Evolutionary conservation across 306 rosid genomes (phyloP).

Genomic region (Urtica urens): DNA sequence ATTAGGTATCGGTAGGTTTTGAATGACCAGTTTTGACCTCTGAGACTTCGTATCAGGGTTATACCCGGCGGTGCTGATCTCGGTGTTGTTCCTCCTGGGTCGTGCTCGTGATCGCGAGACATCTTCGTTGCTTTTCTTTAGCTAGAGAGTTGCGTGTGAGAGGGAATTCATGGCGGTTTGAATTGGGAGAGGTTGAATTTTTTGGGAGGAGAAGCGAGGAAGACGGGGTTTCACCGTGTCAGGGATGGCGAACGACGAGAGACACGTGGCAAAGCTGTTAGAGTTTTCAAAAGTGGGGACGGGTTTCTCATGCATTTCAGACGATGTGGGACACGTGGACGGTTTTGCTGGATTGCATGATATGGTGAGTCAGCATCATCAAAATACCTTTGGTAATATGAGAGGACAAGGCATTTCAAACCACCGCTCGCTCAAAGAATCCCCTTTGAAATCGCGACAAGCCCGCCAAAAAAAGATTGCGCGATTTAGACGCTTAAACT

Average conservation of each 20-base stretch:
- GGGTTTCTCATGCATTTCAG: neutral
- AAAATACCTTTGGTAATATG: too few relatives aligned
- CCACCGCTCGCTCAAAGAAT: too few relatives aligned
- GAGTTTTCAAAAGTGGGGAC: neutral
- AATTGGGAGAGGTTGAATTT: neutral
- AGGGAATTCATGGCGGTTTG: neutral
- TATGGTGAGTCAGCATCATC: neutral
- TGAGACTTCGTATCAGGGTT: conserved; percentile 26
- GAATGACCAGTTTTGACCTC: conserved; percentile 42
- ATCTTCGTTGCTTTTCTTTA: neutral
- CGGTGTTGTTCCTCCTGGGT: conserved; percentile 12
- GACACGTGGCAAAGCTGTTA: neutral
- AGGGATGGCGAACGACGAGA: neutral
- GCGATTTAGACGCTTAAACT: too few relatives aligned
- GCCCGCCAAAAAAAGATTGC: too few relatives aligned
- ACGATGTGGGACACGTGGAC: neutral
- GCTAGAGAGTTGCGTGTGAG: neutral
- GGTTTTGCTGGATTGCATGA: neutral
- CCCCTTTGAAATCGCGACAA: too few relatives aligned
- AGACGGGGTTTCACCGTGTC: conserved; percentile 20
- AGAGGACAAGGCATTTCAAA: too few relatives aligned
- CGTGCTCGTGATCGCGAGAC: neutral
- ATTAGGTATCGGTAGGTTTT: conserved; percentile 47
- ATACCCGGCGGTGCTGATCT: conserved; percentile 53
- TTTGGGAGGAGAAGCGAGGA: conserved; percentile 23